Evolutionary conservation across 331 rosid genomes (phyloP).

Genomic region (Telfairia occidentalis): DNA sequence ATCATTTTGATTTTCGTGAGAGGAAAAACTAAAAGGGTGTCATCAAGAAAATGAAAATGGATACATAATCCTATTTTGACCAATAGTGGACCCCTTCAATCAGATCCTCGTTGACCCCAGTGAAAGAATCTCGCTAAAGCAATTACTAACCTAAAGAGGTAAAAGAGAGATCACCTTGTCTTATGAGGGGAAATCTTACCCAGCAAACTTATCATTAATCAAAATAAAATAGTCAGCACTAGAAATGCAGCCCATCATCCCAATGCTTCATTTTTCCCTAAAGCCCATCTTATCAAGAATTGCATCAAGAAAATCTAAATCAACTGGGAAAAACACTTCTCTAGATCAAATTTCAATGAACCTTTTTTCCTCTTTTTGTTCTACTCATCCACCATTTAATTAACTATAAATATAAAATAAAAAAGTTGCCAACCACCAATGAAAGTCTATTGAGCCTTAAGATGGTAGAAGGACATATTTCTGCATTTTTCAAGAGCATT

Average conservation of each 20-base stretch:
- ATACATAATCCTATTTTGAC: neutral
- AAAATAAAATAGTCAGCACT: too few species aligned
- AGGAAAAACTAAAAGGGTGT: neutral
- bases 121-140: neutral
- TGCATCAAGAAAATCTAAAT: too few species aligned
- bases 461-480: neutral
- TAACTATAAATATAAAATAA: neutral
- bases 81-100: neutral
- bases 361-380: too few species aligned
- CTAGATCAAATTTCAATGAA: too few species aligned
- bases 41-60: neutral
- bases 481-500: too few species aligned
- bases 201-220: neutral
- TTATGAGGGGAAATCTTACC: neutral
- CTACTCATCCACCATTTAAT: neutral
- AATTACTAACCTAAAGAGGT: neutral
- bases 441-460: neutral
- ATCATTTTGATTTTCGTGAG: neutral
- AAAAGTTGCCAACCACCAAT: neutral
- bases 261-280: too few species aligned
- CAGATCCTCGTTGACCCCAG: neutral
- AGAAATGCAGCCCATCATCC: too few species aligned
- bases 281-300: too few species aligned
- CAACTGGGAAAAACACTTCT: too few species aligned
- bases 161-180: neutral